Evolutionary conservation across 2,329 filamentous ascomycete genomes (phyloP).

Genomic region (Penicillium sclerotiorum): DNA sequence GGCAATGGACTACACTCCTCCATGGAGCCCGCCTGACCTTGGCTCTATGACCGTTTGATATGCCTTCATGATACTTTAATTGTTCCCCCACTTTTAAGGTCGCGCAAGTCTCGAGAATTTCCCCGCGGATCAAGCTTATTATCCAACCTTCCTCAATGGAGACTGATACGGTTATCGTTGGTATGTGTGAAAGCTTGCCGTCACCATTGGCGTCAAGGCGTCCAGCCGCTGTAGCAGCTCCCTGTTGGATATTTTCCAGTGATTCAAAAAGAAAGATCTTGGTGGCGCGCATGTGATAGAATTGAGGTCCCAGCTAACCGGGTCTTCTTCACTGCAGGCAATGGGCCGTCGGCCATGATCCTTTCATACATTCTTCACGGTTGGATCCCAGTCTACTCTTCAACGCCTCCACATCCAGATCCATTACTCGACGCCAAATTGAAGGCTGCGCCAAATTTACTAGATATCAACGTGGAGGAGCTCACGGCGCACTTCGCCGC

Average conservation of each 20-base stretch:
- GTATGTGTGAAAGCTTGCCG: conserved; percentile 32
- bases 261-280: too few species aligned
- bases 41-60: conserved; percentile 22
- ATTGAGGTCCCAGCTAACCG: not conserved
- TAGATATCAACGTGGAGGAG: conserved; percentile 50
- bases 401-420: conserved; percentile 57
- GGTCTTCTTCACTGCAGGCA: conserved; percentile 52
- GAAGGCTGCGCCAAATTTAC: conserved; percentile 49
- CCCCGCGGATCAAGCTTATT: conserved; percentile 28
- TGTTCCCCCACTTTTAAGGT: not conserved
- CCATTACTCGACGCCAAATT: conserved; percentile 59
- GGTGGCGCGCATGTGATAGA: not conserved
- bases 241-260: too few species aligned
- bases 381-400: conserved; percentile 59
- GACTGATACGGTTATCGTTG: conserved; percentile 48
- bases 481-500: conserved; percentile 61
- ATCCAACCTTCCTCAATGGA: conserved; percentile 32
- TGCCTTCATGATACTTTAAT: not conserved
- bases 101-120: conserved; percentile 31
- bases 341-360: conserved; percentile 64
- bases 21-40: conserved; percentile 20
- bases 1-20: conserved; percentile 5
- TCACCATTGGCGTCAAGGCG: too few species aligned
- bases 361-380: conserved; percentile 66
- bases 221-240: too few species aligned